Conservation (phyloP, 176 grass and related monocot species). For the Zea luxurians region DNA sequence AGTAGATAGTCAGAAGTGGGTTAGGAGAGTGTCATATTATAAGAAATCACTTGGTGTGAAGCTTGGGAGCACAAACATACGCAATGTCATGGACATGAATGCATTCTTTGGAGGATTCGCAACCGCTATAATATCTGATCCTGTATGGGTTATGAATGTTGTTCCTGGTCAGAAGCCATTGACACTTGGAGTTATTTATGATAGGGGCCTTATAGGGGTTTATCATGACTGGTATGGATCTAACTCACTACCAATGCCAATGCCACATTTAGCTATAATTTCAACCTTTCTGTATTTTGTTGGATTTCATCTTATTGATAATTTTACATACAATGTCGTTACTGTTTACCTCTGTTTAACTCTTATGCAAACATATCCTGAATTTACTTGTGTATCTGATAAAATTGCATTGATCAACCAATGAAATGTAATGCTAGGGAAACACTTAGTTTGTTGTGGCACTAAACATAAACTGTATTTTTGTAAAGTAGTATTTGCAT, state of each 20-base stretch:
- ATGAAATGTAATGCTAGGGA: not conserved
- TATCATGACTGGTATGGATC: conserved; percentile 86
- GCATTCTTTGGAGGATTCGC: conserved; percentile 82
- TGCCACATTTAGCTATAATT: conserved; percentile 3
- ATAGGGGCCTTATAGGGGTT: conserved; percentile 84
- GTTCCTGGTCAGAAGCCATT: conserved; percentile 68
- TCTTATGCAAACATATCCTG: not conserved
- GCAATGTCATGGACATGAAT: conserved; percentile 97
- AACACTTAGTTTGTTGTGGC: conserved; percentile 1
- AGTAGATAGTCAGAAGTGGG: conserved; percentile 67
- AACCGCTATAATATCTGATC: conserved; percentile 60
- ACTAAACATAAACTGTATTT: not conserved
- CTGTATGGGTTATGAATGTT: conserved; percentile 97
- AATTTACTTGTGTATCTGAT: not conserved
- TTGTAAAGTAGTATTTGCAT: conserved; percentile 16
- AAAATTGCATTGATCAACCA: not conserved
- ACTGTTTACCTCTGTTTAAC: not conserved
- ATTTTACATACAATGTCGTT: not conserved
- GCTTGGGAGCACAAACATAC: conserved; percentile 59
- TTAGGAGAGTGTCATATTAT: conserved; percentile 66
- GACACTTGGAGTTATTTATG: conserved; percentile 79
- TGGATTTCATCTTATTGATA: not conserved
- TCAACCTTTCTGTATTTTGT: not conserved
- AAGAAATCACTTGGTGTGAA: conserved; percentile 78
- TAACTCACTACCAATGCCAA: not conserved